Percentiles rank a stretch among this genome's conserved stretches.
Conservation (phyloP, 192 early-diverging fungal species). For the Linnemannia exigua region DNA sequence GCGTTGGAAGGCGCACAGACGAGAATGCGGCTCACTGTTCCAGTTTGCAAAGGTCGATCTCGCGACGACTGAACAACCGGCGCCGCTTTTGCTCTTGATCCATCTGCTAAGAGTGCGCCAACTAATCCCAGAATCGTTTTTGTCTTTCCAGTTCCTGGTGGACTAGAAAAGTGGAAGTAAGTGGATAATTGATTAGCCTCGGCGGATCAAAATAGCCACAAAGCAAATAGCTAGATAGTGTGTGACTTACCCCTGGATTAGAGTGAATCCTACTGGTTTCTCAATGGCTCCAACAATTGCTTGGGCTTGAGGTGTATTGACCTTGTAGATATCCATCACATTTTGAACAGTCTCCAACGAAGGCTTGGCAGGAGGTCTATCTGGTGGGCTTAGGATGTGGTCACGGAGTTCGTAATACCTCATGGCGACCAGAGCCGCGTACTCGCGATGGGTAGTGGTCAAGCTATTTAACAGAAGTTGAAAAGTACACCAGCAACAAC, state of each 20-base stretch:
- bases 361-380: constrained; percentile 34
- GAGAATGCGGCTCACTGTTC: constrained; percentile 74
- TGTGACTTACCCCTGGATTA: constrained; percentile 85
- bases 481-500: constrained; percentile 28
- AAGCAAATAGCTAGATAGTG: neutral
- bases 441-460: constrained; percentile 88
- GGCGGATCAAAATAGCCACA: neutral
- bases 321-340: constrained; percentile 73
- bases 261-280: constrained; percentile 80
- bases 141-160: constrained; percentile 76
- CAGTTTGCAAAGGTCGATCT: constrained; percentile 27
- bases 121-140: constrained; percentile 92
- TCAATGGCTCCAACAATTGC: constrained; percentile 80
- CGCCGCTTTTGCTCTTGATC: constrained; percentile 10
- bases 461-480: constrained; percentile 56
- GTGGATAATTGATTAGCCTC: neutral
- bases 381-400: constrained; percentile 75
- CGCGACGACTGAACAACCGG: constrained; percentile 23
- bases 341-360: constrained; percentile 53
- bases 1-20: constrained; percentile 98
- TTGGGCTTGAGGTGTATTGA: constrained; percentile 94
- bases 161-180: constrained; percentile 41
- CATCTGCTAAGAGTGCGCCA: constrained; percentile 71
- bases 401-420: constrained; percentile 69
- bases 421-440: constrained; percentile 78